Conservation (phyloP, 208 protist genomes). For the Leishmania gerbilli region DNA sequence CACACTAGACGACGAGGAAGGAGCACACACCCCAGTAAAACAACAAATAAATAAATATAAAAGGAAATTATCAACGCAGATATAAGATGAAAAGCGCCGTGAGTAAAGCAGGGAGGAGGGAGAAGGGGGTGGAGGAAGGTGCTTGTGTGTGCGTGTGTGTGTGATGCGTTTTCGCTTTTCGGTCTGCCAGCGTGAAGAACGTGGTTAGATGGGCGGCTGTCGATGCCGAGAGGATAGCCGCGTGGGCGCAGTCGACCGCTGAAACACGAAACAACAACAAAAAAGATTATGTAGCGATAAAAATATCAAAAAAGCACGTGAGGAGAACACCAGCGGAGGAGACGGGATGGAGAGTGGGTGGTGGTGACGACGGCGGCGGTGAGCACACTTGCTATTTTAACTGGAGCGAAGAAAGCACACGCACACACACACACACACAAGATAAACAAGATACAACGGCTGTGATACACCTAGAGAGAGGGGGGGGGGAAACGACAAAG, state of each 20-base stretch:
- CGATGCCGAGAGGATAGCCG: too few relatives aligned
- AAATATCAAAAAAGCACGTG: too few relatives aligned
- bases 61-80: neutral
- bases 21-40: neutral
- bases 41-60: neutral
- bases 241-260: neutral
- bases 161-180: neutral
- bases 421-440: too few relatives aligned
- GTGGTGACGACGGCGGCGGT: too few relatives aligned
- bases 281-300: neutral
- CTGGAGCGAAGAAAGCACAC: too few relatives aligned
- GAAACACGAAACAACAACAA: neutral
- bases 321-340: too few relatives aligned
- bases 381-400: too few relatives aligned
- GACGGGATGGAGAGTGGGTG: too few relatives aligned
- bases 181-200: neutral
- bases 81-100: neutral
- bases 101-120: conserved; percentile 6
- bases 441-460: too few relatives aligned
- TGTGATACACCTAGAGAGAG: too few relatives aligned
- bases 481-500: neutral
- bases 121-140: neutral
- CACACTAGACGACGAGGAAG: neutral
- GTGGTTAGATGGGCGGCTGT: too few relatives aligned
- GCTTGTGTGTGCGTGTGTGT: neutral